phyloP scores from a whole-genome alignment of 2,329 filamentous ascomycete species.

The Aspergillus ochraceus region DNA sequence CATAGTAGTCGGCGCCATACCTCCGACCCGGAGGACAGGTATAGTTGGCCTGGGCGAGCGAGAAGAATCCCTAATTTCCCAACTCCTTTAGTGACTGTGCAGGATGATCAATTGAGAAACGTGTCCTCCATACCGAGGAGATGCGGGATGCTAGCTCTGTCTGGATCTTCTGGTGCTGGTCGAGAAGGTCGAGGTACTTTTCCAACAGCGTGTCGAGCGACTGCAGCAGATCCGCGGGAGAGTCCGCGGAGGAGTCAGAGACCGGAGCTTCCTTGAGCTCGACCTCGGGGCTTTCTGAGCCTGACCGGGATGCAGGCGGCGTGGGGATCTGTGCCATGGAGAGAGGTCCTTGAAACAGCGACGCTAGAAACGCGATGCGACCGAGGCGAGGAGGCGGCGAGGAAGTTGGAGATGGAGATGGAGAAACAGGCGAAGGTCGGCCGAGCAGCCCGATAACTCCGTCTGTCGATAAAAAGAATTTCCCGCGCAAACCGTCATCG shows the following conservation, averaged over 20 bases:
- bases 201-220: slow-evolving; percentile 43
- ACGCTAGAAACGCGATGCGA: not conserved
- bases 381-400: not conserved
- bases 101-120: not conserved
- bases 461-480: slow-evolving; percentile 41
- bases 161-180: slow-evolving; percentile 44
- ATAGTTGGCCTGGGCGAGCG: slow-evolving; percentile 51
- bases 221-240: slow-evolving; percentile 26
- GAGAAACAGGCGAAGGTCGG: slow-evolving; percentile 14
- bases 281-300: slow-evolving; percentile 27
- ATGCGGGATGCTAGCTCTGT: slow-evolving; percentile 36
- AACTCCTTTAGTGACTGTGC: not conserved
- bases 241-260: slow-evolving; percentile 12
- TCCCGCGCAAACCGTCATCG: slow-evolving; percentile 23
- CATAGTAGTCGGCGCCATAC: slow-evolving; percentile 52
- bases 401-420: not conserved
- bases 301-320: slow-evolving; percentile 33
- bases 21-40: slow-evolving; percentile 45
- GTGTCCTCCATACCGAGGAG: slow-evolving; percentile 37
- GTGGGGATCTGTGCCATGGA: slow-evolving; percentile 36
- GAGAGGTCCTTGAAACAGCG: not conserved
- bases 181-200: slow-evolving; percentile 44
- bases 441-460: slow-evolving; percentile 37
- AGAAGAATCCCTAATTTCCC: slow-evolving; percentile 44
- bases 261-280: slow-evolving; percentile 17